Evolutionary conservation across 208 protist genomes (phyloP).

Genomic region (Acanthamoeba sp.): DNA sequence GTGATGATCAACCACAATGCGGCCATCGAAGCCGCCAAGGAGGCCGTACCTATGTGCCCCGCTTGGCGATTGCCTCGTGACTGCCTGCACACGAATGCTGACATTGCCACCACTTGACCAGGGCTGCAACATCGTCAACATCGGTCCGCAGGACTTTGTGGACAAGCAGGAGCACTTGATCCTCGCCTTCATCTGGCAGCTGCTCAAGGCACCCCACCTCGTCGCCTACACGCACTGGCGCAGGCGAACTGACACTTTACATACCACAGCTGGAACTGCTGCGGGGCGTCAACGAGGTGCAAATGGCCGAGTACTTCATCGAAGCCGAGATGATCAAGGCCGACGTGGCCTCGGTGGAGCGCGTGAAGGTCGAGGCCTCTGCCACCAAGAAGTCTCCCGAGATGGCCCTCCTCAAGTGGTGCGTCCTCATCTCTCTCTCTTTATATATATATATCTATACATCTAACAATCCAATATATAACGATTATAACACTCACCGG

Average conservation of each 20-base stretch:
- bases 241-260: not conserved
- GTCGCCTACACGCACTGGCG: not conserved
- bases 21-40: conserved; percentile 12
- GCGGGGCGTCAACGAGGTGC: not conserved
- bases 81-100: no score
- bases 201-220: not conserved
- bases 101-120: not conserved
- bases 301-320: conserved; percentile 48
- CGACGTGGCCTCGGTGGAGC: not conserved
- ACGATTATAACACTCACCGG: no score
- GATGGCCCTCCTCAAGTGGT: conserved; percentile 6
- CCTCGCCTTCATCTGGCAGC: conserved; percentile 58
- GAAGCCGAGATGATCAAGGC: conserved; percentile 11
- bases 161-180: conserved; percentile 61
- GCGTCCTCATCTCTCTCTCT: no score
- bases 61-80: no score
- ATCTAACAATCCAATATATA: no score
- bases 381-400: conserved; percentile 9
- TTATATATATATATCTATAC: no score
- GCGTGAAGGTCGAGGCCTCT: not conserved
- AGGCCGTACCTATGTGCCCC: not conserved
- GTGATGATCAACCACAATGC: conserved; percentile 26
- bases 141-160: conserved; percentile 45
- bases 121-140: conserved; percentile 64
- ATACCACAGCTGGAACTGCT: not conserved